Base-by-base conservation (phyloP, 2,329 filamentous ascomycete genomes). In the Aureobasidium zeae region DNA sequence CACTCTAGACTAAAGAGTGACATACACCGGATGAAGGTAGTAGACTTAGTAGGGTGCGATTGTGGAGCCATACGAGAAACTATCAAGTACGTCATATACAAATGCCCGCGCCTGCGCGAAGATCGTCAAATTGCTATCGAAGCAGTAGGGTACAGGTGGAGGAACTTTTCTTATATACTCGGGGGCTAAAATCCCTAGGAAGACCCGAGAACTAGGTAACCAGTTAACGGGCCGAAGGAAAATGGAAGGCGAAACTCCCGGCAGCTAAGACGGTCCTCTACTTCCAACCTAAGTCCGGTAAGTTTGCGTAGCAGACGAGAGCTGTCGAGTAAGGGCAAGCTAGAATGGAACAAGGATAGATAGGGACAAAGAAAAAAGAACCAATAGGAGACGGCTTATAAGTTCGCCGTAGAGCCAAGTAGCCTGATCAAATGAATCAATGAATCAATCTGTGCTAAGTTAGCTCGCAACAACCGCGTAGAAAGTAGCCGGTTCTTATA, bases 341-440 rank as follows among this genome's bases (percentile, higher is more conserved):
- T 37, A 37, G 22, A 37, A 37, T 37, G 8, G 34, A 37, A 37
- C 22, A 26, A 37, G 34, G 34, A 21, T 4, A 37, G 24, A 37
- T 20, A 37, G 13, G 34, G 24, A 26, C 15, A 20, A 7, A 3
- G 15, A 19, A 37, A 24, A 15, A 17, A 37, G 34, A 28, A 37
- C 34, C 10, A 20, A 24, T 28, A 37, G 34, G 24, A 28, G 34
- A 19, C 16, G 16, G 34, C 34, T 37, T 17, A 37, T 37, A 28
- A 24, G 34, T 26, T 37, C 13, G 13, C 34, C 10, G 16, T 37
- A 37, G 34, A 37, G 20, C 34, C 9, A 37, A 37, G 34, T 37
- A 37, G 34, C 34, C 34, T 37, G 15, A 37, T 37, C 6, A 37
- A 37, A n/a, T 28, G 3, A 20, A 37, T 37, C 15, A 37, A 37